Evolutionary conservation across 1,284 basidiomycete species (phyloP), one percentile per base, ranked within the genome.

Genomic region (Ustilago nuda): DNA sequence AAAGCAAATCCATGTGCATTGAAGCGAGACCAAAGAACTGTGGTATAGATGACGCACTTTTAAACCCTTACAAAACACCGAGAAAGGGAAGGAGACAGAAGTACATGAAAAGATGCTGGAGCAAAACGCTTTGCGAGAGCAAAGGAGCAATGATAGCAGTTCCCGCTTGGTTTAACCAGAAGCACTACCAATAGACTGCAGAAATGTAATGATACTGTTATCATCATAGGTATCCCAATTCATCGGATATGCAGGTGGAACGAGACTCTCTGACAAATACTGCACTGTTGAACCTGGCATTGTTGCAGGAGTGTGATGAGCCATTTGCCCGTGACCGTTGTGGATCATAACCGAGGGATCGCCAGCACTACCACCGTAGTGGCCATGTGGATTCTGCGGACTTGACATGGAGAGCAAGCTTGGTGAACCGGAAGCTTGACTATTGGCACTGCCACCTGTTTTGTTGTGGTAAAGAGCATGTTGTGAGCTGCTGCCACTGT

Each of bases 181-280:
- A 5, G 60, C 63, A 52, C 61, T 76, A 12, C 62, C 66, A 39
- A 77, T 77, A 12, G 62, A 66, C 58, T 77, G 74, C 13, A 77
- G 46, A 36, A 77, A 77, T 0, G 74, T 77, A 51, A 77, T 77
- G 60, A 77, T 77, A n/a, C 62, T 66, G 52, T 77, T 77, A 37
- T 77, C 74, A 59, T 77, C 74, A 46, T 69, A 65, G 11, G 74
- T 72, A 27, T 72, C 74, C 74, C 74, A 77, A 39, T 77, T 69
- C 58, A 72, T 77, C 33, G 74, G 74, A 46, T 77, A 77, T 32
- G 70, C 63, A 1, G 74, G 74, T 7, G 74, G 74, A n/a, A 72
- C 66, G 15, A 77, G 41, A n/a, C 62, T 66, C 19, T 77, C 74
- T 6, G 69, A 72, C 12, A 77, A 39, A 30, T 66, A 71, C 55